phyloP scores from a whole-genome alignment of 768 basidiomycete species.

The Amanita exitialis region DNA sequence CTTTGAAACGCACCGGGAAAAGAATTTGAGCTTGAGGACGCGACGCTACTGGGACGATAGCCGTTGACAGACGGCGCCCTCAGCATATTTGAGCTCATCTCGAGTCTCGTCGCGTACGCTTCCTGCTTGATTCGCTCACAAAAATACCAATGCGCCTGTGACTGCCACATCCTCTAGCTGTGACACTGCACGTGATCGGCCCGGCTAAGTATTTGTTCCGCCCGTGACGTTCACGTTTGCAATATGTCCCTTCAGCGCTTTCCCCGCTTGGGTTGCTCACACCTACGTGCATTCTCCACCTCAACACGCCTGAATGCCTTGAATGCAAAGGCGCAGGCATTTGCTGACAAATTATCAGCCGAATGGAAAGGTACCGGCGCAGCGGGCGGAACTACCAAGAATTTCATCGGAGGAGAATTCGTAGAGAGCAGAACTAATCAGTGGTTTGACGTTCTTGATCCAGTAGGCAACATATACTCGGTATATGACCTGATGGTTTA shows the following conservation, averaged over 20 bases:
- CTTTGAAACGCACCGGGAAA: constrained; percentile 17
- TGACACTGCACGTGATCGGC: neutral
- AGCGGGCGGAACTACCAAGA: constrained; percentile 82
- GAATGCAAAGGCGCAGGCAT: constrained; percentile 42
- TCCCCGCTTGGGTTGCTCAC: constrained; percentile 18
- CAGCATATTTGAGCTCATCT: constrained; percentile 6
- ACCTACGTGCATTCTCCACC: constrained; percentile 30
- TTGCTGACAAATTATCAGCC: constrained; percentile 59
- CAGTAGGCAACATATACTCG: constrained; percentile 37
- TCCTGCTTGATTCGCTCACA: neutral
- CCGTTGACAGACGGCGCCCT: constrained; percentile 16
- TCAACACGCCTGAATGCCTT: constrained; percentile 39
- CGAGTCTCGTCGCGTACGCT: constrained; percentile 1
- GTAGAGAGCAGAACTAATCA: constrained; percentile 66
- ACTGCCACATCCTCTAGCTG: neutral
- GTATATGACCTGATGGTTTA: constrained; percentile 4
- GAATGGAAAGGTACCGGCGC: constrained; percentile 86
- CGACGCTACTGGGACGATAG: constrained; percentile 18
- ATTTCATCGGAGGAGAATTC: constrained; percentile 87
- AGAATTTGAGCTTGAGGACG: constrained; percentile 25
- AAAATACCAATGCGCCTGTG: neutral
- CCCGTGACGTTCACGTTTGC: neutral
- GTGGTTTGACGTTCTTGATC: constrained; percentile 87
- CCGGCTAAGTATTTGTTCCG: neutral
- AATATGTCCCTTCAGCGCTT: constrained; percentile 22